Percentiles rank a stretch among this genome's conserved stretches.
Conservation (phyloP, 345 rosid genomes). For the Melaleuca quinquenervia region DNA sequence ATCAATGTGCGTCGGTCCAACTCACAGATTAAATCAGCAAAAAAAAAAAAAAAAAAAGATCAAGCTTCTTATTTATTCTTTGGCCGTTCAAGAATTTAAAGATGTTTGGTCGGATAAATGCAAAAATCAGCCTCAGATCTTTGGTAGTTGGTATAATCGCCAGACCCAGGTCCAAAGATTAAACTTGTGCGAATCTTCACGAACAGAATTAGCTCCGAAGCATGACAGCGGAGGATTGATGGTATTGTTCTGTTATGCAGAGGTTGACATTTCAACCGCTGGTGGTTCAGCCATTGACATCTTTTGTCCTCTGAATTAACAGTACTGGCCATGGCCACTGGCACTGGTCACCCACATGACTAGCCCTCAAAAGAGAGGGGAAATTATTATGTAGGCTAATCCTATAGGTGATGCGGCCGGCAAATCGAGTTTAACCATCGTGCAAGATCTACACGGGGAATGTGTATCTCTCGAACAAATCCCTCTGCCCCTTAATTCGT, state of each 20-base stretch:
- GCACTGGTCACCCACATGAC: background rate
- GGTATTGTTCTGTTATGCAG: background rate
- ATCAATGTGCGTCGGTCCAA: background rate
- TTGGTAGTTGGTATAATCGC: background rate
- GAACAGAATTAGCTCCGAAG: background rate
- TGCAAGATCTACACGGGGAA: background rate
- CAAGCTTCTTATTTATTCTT: background rate
- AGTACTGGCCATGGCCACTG: background rate
- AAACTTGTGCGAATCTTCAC: background rate
- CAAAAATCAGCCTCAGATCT: background rate
- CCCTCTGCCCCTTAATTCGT: background rate
- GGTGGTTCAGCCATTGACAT: constrained; percentile 22
- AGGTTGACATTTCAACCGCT: constrained; percentile 12
- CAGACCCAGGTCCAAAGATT: background rate
- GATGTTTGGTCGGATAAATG: background rate
- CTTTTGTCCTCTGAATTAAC: background rate
- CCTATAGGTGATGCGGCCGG: background rate
- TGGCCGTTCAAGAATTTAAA: background rate
- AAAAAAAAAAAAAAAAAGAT: background rate
- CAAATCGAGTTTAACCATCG: background rate
- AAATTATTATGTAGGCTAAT: background rate
- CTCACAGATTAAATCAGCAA: background rate
- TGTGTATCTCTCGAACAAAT: background rate
- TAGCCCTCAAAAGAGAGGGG: background rate
- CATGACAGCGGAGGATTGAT: background rate